Evolutionary conservation across 805 yeast genomes (phyloP).

Genomic region (Candida vaughaniae): DNA sequence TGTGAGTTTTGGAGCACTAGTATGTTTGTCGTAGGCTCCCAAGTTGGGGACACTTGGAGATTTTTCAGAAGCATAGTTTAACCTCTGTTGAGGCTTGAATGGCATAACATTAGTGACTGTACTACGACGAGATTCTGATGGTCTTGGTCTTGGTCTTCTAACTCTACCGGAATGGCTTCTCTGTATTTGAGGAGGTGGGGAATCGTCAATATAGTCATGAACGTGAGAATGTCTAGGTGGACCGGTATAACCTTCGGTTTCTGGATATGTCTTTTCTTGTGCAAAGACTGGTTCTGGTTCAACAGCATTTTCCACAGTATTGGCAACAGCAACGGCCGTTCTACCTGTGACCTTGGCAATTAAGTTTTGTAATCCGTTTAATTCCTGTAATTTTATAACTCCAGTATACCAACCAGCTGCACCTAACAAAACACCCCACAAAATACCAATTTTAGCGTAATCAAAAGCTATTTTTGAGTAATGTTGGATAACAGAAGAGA

Average conservation of each 20-base stretch:
- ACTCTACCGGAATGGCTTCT: slow-evolving; percentile 2
- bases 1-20: slow-evolving; percentile 16
- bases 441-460: slow-evolving; percentile 21
- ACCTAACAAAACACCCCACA: slow-evolving; percentile 25
- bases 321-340: background rate
- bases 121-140: slow-evolving; percentile 13
- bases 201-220: slow-evolving; percentile 4
- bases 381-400: slow-evolving; percentile 14
- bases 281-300: background rate
- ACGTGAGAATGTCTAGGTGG: background rate
- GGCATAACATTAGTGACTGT: slow-evolving; percentile 24
- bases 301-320: background rate
- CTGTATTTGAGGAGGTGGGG: slow-evolving; percentile 10
- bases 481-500: slow-evolving; percentile 21
- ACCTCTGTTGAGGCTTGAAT: slow-evolving; percentile 14
- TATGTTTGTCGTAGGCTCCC: slow-evolving; percentile 3
- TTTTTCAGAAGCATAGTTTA: slow-evolving; percentile 3
- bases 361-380: background rate
- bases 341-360: slow-evolving; percentile 1
- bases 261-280: background rate
- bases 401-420: slow-evolving; percentile 32
- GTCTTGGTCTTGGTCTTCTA: slow-evolving; percentile 6
- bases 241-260: background rate
- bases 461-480: slow-evolving; percentile 19
- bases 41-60: slow-evolving; percentile 21